Evolutionary conservation across 1,284 basidiomycete species (phyloP).

Genomic region (Pseudozyma sp.): DNA sequence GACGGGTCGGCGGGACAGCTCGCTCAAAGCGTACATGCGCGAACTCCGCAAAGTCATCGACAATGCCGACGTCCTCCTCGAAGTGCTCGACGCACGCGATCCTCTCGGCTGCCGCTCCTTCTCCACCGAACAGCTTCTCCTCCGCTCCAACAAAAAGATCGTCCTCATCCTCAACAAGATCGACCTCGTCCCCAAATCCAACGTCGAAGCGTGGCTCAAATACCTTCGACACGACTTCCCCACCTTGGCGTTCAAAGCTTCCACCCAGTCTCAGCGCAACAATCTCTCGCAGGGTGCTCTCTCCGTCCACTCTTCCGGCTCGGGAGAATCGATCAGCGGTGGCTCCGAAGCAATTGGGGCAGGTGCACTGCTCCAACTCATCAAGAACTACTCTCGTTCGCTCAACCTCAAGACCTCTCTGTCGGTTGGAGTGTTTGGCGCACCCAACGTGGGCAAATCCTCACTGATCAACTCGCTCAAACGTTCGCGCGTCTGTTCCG

Average conservation of each 20-base stretch:
- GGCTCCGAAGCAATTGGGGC: constrained; percentile 71
- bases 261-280: constrained; percentile 85
- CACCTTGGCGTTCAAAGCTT: constrained; percentile 92
- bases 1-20: constrained; percentile 59
- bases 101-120: constrained; percentile 72
- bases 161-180: constrained; percentile 58
- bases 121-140: constrained; percentile 57
- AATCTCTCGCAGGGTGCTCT: constrained; percentile 54
- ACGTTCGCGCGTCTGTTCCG: constrained; percentile 77
- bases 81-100: constrained; percentile 67
- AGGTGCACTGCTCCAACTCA: constrained; percentile 79
- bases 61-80: constrained; percentile 84
- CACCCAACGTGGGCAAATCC: constrained; percentile 97
- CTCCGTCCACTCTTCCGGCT: constrained; percentile 12
- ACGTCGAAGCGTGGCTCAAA: constrained; percentile 89
- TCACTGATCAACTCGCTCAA: constrained; percentile 95
- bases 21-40: constrained; percentile 69
- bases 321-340: constrained; percentile 23
- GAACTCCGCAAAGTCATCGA: constrained; percentile 90
- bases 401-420: constrained; percentile 61
- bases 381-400: constrained; percentile 84
- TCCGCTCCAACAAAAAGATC: constrained; percentile 60
- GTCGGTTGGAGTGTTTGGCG: constrained; percentile 93
- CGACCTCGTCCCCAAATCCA: constrained; percentile 83
- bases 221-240: constrained; percentile 91